Evolutionary conservation across 2,329 filamentous ascomycete genomes (phyloP).

Genomic region (Talaromyces sp.): DNA sequence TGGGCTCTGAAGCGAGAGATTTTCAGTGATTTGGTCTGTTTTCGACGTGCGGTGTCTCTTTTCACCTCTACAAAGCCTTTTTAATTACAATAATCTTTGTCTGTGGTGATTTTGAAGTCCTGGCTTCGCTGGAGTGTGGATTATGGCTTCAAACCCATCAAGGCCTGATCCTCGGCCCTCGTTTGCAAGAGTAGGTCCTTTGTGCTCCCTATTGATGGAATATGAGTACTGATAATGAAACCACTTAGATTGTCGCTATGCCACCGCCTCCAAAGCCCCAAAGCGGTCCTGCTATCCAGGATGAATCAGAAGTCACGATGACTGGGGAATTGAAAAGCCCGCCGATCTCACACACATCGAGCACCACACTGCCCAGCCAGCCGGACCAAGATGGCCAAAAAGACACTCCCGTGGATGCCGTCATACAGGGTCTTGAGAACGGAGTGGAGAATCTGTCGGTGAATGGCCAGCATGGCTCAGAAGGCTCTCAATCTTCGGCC

Average conservation of each 20-base stretch:
- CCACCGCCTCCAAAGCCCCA: constrained; percentile 25
- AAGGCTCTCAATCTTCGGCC: constrained; percentile 20
- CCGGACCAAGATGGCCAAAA: constrained; percentile 20
- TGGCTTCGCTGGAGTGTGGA: constrained; percentile 12
- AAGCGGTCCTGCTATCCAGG: constrained; percentile 16
- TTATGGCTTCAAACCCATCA: constrained; percentile 29
- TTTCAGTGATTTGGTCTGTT: constrained; percentile 31
- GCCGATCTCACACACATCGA: constrained; percentile 15
- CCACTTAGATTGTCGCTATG: constrained; percentile 40
- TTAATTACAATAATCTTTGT: constrained; percentile 13
- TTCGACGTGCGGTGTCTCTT: constrained; percentile 25
- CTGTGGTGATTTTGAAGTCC: constrained; percentile 10
- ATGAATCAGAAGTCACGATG: constrained; percentile 20
- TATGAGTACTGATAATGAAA: constrained; percentile 8
- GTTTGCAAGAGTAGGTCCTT: constrained; percentile 66
- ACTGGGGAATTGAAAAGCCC: constrained; percentile 14
- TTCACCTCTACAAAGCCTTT: constrained; percentile 5
- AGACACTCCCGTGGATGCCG: constrained; percentile 13
- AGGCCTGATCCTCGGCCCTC: constrained; percentile 46
- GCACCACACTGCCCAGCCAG: constrained; percentile 14
- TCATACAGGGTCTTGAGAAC: constrained; percentile 20
- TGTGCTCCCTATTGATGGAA: constrained; percentile 5
- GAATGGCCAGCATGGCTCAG: constrained; percentile 20
- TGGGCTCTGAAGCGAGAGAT: constrained; percentile 37
- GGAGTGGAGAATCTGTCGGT: constrained; percentile 30